Evolutionary conservation across 1,284 basidiomycete genomes (phyloP).

Genomic region (Trichosporon faecale): DNA sequence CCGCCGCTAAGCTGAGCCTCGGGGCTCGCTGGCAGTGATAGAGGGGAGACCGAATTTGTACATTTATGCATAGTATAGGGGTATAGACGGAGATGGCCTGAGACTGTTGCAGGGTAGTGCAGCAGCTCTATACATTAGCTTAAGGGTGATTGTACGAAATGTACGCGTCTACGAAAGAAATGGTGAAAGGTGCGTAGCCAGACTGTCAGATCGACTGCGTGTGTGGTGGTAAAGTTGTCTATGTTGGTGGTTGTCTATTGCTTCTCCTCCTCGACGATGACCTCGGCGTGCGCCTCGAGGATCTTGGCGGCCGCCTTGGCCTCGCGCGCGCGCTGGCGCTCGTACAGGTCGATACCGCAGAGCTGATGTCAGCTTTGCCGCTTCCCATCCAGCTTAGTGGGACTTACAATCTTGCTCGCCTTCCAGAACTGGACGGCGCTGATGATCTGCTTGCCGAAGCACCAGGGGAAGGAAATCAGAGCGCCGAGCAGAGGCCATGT

Average conservation of each 20-base stretch:
- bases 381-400: neutral
- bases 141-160: neutral
- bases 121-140: constrained; percentile 4
- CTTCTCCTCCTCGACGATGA: constrained; percentile 8
- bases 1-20: constrained; percentile 36
- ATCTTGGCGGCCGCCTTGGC: neutral
- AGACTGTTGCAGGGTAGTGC: neutral
- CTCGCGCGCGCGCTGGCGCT: constrained; percentile 67
- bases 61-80: constrained; percentile 12
- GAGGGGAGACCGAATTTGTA: neutral
- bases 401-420: constrained; percentile 76
- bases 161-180: neutral
- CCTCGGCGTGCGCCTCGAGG: constrained; percentile 2
- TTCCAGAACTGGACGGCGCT: constrained; percentile 98
- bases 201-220: neutral
- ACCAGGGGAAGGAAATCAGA: constrained; percentile 66
- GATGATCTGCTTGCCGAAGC: constrained; percentile 83
- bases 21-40: neutral
- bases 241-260: neutral
- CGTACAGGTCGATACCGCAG: constrained; percentile 82
- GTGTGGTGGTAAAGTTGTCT: neutral
- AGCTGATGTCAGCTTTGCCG: constrained; percentile 51
- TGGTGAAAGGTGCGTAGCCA: too few relatives aligned
- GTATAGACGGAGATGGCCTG: neutral
- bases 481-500: constrained; percentile 84